phyloP scores from a whole-genome alignment of 176 grass and related monocot genomes.

The Cenchrus fungigraminus region DNA sequence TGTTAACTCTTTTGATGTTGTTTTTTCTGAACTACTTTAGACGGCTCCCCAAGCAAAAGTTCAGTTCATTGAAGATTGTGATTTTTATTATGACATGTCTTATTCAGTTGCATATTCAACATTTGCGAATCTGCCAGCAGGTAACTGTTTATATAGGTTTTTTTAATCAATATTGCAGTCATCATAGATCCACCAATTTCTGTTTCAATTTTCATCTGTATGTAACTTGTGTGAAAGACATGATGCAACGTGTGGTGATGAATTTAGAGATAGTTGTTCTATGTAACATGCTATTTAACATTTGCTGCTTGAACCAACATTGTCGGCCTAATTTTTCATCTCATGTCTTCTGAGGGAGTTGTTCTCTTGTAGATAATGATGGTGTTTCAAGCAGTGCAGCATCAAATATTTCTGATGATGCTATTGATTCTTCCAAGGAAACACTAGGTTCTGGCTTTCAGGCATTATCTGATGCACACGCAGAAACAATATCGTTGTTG shows the following conservation, averaged over 20 bases:
- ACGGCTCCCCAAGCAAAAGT: constrained; percentile 36
- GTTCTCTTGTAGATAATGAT: constrained; percentile 43
- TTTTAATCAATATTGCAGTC: not conserved
- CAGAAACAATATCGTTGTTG: constrained; percentile 42
- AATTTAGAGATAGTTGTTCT: not conserved
- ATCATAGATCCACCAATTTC: not conserved
- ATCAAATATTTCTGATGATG: constrained; percentile 56
- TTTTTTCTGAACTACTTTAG: constrained; percentile 37
- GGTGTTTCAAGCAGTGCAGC: constrained; percentile 27
- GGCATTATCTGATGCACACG: constrained; percentile 16
- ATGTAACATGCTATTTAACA: not conserved
- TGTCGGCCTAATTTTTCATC: not conserved
- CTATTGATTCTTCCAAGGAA: constrained; percentile 10
- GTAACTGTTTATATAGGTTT: constrained; percentile 37
- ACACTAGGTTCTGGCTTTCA: constrained; percentile 20
- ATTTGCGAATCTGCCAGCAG: constrained; percentile 58
- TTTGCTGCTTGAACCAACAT: not conserved
- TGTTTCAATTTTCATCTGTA: not conserved
- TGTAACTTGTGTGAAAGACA: not conserved
- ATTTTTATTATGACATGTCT: constrained; percentile 77
- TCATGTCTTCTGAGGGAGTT: not conserved
- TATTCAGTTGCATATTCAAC: constrained; percentile 60
- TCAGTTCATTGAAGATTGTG: constrained; percentile 44
- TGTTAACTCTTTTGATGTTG: not conserved
- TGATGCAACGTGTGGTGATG: not conserved